Percentiles rank a stretch among this genome's conserved stretches.
Conservation (phyloP, 148 eudicot genomes). For the Camellia lanceoleosa region DNA sequence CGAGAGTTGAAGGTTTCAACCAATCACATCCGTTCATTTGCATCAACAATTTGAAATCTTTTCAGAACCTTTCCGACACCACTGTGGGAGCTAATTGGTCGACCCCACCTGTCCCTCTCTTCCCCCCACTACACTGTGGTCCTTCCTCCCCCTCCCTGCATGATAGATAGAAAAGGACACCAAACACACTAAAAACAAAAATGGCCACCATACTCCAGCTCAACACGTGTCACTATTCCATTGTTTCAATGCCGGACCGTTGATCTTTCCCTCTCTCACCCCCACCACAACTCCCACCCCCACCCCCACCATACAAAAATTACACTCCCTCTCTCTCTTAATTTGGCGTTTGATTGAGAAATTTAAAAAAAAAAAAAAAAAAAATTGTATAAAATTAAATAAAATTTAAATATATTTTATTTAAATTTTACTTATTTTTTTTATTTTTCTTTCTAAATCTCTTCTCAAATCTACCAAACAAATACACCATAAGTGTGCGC, state of each 20-base stretch:
- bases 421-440: too few species aligned
- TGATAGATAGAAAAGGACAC: too few species aligned
- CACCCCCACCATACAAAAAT: not conserved
- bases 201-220: not conserved
- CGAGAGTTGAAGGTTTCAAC: not conserved
- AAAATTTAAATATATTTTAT: too few species aligned
- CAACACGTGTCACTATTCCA: not conserved
- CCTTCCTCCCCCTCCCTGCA: not conserved
- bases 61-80: not conserved
- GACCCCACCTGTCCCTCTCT: not conserved
- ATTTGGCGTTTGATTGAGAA: rapidly evolving
- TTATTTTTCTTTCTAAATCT: too few species aligned
- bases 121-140: not conserved
- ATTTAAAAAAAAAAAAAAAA: too few species aligned
- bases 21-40: slow-evolving; percentile 4
- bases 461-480: too few species aligned
- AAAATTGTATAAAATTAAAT: too few species aligned
- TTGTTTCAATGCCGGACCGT: not conserved
- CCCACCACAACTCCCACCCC: too few species aligned
- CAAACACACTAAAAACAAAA: slow-evolving; percentile 4
- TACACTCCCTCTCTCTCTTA: too few species aligned
- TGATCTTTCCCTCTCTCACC: not conserved
- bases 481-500: too few species aligned
- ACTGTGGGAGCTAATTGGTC: slow-evolving; percentile 5
- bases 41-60: not conserved